A percentile compares a stretch with the other conserved stretches of the same genome.
Conservation (phyloP, 1,284 basidiomycete genomes). For the Rhodotorula sp. region DNA sequence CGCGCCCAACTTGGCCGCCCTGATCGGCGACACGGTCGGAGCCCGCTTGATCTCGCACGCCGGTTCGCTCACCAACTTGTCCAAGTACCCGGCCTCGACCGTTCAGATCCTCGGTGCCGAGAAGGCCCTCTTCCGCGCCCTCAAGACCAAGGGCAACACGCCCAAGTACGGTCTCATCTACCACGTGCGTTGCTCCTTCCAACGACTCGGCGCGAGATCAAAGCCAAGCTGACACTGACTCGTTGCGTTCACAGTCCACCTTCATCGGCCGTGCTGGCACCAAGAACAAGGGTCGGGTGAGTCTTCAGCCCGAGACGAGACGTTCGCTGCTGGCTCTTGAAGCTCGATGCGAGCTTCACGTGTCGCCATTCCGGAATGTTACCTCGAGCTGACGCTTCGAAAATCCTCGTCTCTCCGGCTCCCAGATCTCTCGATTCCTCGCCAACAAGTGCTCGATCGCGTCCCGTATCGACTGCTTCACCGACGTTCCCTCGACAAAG, state of each 20-base stretch:
- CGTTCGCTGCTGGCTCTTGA: background rate
- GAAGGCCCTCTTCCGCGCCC: conserved; percentile 94
- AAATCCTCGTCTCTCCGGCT: background rate
- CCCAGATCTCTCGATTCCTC: conserved; percentile 64
- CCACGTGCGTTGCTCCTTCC: conserved; percentile 53
- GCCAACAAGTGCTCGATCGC: conserved; percentile 99
- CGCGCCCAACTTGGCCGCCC: conserved; percentile 90
- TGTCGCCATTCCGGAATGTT: too few species aligned
- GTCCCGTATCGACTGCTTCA: conserved; percentile 94
- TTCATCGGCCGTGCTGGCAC: conserved; percentile 94
- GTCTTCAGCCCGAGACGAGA: background rate
- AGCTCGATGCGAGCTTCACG: too few species aligned
- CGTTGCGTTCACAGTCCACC: conserved; percentile 49
- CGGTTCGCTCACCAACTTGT: conserved; percentile 86
- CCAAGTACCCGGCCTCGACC: conserved; percentile 96
- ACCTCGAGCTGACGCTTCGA: background rate
- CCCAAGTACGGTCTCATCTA: conserved; percentile 84
- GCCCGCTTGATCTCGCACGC: conserved; percentile 95
- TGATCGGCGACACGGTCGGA: conserved; percentile 95
- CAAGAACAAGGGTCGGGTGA: conserved; percentile 85
- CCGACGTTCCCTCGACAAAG: conserved; percentile 51
- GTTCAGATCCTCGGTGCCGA: conserved; percentile 98
- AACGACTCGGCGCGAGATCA: conserved; percentile 50
- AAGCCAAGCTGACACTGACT: conserved; percentile 1
- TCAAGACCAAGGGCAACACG: conserved; percentile 99